phyloP scores from a whole-genome alignment of 2,329 filamentous ascomycete species.

The Aschersonia sp. region DNA sequence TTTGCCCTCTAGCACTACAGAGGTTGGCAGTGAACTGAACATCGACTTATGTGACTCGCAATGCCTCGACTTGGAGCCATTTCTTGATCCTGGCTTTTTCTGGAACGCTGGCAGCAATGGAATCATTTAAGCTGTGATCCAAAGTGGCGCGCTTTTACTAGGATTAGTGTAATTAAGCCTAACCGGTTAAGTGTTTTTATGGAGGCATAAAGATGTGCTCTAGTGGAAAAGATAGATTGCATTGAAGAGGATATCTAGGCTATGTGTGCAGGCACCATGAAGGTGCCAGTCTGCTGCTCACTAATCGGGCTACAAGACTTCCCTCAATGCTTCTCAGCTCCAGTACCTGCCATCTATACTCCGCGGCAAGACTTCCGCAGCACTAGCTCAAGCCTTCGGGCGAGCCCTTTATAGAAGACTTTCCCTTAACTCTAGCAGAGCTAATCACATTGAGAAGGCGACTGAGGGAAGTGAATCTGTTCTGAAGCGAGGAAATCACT shows the following conservation, averaged over 20 bases:
- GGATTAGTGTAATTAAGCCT: no score
- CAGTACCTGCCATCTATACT: background rate
- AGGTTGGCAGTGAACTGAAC: constrained; percentile 22
- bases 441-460: background rate
- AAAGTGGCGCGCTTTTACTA: no score
- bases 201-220: no score
- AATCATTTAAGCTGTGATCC: background rate
- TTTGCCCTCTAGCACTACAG: constrained; percentile 4
- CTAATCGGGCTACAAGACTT: background rate
- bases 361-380: background rate
- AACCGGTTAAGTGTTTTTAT: no score
- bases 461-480: background rate
- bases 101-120: constrained; percentile 1
- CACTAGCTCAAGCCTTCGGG: background rate
- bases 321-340: background rate
- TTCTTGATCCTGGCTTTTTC: constrained; percentile 10
- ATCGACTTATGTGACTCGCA: constrained; percentile 28
- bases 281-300: no score
- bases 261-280: no score
- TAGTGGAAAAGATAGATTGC: no score
- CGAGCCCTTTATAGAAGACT: background rate
- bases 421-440: background rate
- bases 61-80: constrained; percentile 27
- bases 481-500: background rate
- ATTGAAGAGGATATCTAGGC: no score